Evolutionary conservation across 2,329 filamentous ascomycete species (phyloP), one percentile per base, ranked within the genome.

Genomic region (Aspergillus vadensis): DNA sequence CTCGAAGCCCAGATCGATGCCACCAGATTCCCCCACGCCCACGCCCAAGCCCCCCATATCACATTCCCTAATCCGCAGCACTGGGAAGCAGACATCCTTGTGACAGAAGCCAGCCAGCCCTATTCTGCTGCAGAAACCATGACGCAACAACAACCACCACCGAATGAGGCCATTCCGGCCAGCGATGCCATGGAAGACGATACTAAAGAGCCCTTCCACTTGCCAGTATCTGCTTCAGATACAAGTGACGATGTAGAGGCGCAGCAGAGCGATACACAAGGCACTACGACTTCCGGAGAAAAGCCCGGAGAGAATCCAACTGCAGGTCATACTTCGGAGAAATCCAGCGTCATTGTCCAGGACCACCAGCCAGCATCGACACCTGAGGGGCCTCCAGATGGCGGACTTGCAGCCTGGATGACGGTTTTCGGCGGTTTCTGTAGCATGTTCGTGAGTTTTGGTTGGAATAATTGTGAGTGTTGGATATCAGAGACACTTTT

Each of bases 371-470:
- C 44, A 23, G 53, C 61, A 21, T 52, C 57, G 17, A 54, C 57
- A 19, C 57, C 57, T 27, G 64, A 62, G 9, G 65, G 62, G 12
- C 67, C 70, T 6, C 71, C 72, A 21, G 74, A 76, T 58, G 72
- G 72, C 47, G 74, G 74, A 3, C 14, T 65, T 5, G 53, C 67
- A n/a, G 74, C 73, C 47, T 76, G 74, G 73, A 57, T 69, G 39
- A 81, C 82, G 1, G 85, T 88, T 65, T 65, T 80, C 1, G 82
- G 82, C 30, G 77, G 73, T 0, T 82, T 78, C 67, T 78, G 74
- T 27, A 77, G 75, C 55, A 64, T 83, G 50, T 84, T 84, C 65
- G 77, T 78, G 57, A 81, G 76, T 63, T 83, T 83, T 69, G 82
- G 82, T 21, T 83, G 80, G 78, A 80, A 81, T 58, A 81, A 80